Conservation (phyloP, 129 eudicot genomes). For the Tagetes erecta region DNA sequence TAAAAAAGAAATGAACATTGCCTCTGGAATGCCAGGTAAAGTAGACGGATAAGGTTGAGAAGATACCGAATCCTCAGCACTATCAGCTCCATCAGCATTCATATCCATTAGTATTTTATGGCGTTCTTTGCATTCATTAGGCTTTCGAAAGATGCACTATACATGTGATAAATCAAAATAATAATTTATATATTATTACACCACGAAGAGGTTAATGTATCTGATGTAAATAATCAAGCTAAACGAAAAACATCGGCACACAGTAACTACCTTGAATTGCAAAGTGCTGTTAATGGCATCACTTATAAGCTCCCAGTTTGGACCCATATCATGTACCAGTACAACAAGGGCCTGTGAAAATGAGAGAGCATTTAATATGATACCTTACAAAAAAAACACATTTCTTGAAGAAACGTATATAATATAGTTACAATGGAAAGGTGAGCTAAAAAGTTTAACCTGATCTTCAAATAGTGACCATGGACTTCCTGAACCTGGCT, state of each 20-base stretch:
- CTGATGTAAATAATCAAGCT: neutral
- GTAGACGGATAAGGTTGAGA: conserved; percentile 95
- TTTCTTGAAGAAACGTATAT: neutral
- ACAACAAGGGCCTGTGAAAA: conserved; percentile 91
- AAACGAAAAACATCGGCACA: neutral
- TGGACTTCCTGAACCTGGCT: conserved; percentile 79
- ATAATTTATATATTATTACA: neutral
- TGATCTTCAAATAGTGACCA: conserved; percentile 95
- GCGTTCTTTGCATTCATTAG: conserved; percentile 87
- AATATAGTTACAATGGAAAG: conserved; percentile 1
- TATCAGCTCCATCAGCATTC: conserved; percentile 82
- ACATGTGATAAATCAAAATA: conserved; percentile 28
- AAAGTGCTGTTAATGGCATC: conserved; percentile 91
- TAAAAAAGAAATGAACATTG: conserved; percentile 19
- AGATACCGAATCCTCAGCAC: conserved; percentile 92
- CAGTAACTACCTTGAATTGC: conserved; percentile 70
- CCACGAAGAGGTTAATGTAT: neutral
- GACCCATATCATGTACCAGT: conserved; percentile 97
- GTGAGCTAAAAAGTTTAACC: conserved; percentile 41
- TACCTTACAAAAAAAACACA: conserved; percentile 13
- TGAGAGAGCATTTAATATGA: conserved; percentile 16
- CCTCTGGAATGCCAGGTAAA: conserved; percentile 97
- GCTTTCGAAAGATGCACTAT: conserved; percentile 79
- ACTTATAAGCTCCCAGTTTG: conserved; percentile 97
- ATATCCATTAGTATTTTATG: conserved; percentile 76